phyloP scores from a whole-genome alignment of 208 protist species.

The Trypanosoma theileri region DNA sequence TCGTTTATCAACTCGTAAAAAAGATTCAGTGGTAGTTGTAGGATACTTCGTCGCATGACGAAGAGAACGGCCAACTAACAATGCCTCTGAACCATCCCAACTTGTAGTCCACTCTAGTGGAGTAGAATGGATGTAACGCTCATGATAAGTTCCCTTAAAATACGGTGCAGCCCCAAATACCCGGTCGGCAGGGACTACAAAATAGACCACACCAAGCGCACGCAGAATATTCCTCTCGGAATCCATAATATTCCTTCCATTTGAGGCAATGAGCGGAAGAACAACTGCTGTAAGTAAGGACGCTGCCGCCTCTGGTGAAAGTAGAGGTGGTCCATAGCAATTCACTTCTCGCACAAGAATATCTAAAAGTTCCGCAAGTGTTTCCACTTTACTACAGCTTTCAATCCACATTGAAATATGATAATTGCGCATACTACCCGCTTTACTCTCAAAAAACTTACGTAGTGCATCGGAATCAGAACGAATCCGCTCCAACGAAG shows the following conservation, averaged over 20 bases:
- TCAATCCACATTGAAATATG: conserved; percentile 69
- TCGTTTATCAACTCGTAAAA: conserved; percentile 39
- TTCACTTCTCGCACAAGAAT: conserved; percentile 25
- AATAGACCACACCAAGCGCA: conserved; percentile 28
- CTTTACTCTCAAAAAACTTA: conserved; percentile 21
- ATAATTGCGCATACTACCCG: conserved; percentile 51
- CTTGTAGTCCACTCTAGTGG: conserved; percentile 14
- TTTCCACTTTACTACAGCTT: conserved; percentile 35
- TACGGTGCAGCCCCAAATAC: conserved; percentile 37
- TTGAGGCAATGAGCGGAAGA: conserved; percentile 12
- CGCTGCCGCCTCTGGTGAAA: conserved; percentile 54
- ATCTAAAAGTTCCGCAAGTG: conserved; percentile 26
- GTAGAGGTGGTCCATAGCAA: conserved; percentile 34
- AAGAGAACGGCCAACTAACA: conserved; percentile 60
- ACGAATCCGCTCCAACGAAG: neutral
- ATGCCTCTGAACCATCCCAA: conserved; percentile 39
- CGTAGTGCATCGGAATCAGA: conserved; percentile 4
- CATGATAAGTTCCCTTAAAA: conserved; percentile 63
- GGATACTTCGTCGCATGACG: conserved; percentile 58
- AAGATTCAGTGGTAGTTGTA: conserved; percentile 49
- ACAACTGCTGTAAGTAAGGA: conserved; percentile 51
- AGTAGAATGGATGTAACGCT: conserved; percentile 35
- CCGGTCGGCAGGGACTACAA: conserved; percentile 40
- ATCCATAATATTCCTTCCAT: neutral
- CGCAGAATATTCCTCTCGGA: neutral